phyloP scores from a whole-genome alignment of 768 basidiomycete genomes.

The Phaeotremella skinneri region DNA sequence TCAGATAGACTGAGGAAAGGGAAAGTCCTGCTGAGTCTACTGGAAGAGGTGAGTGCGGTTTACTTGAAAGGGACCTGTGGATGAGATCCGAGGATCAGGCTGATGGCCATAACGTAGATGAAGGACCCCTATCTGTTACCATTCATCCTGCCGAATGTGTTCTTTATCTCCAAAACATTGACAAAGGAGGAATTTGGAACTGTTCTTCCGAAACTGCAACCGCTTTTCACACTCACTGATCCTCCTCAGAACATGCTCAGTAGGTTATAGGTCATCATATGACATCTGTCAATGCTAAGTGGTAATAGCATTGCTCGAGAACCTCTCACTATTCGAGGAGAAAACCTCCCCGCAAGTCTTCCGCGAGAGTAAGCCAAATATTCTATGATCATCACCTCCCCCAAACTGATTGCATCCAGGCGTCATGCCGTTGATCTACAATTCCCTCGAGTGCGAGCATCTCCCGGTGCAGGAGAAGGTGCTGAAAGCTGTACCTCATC shows the following conservation, averaged over 20 bases:
- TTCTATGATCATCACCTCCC: neutral
- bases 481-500: constrained; percentile 72
- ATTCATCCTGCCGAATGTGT: constrained; percentile 93
- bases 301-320: constrained; percentile 68
- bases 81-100: neutral
- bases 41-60: constrained; percentile 74
- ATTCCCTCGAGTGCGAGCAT: constrained; percentile 94
- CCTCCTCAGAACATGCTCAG: constrained; percentile 96
- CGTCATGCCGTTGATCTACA: constrained; percentile 93
- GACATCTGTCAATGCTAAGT: neutral
- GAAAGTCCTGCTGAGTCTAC: constrained; percentile 84
- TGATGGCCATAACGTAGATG: constrained; percentile 38
- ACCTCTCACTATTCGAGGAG: constrained; percentile 75
- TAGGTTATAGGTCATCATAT: constrained; percentile 13
- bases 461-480: constrained; percentile 87
- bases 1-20: constrained; percentile 79
- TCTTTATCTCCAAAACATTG: constrained; percentile 76
- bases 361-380: constrained; percentile 66
- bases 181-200: constrained; percentile 75
- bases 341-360: constrained; percentile 86
- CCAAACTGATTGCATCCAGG: constrained; percentile 56
- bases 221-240: constrained; percentile 84
- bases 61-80: neutral
- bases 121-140: constrained; percentile 91
- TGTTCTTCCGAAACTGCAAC: constrained; percentile 84